Conservation (phyloP, 306 rosid genomes). For the Pterocarpus macrocarpus region DNA sequence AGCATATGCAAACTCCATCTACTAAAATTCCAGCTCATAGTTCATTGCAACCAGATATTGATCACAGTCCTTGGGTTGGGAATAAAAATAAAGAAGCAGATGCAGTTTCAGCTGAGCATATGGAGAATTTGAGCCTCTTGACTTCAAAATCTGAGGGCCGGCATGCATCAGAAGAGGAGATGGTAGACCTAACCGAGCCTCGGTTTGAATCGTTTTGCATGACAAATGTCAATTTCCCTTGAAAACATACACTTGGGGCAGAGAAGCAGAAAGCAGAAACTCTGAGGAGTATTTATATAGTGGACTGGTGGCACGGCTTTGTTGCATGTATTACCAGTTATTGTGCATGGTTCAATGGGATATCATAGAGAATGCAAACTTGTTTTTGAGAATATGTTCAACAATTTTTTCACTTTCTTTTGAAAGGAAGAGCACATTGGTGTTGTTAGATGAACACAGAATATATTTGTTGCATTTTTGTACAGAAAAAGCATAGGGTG, state of each 20-base stretch:
- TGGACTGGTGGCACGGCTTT: conserved; percentile 6
- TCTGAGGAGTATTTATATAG: not conserved
- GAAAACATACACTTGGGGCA: conserved; percentile 35
- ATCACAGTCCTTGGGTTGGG: conserved; percentile 44
- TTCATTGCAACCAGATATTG: conserved; percentile 56
- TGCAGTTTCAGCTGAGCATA: conserved; percentile 59
- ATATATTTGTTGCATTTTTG: conserved; percentile 52
- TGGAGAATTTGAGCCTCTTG: conserved; percentile 66
- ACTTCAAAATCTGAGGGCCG: conserved; percentile 60
- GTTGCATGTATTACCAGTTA: conserved; percentile 10
- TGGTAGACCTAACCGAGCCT: conserved; percentile 91
- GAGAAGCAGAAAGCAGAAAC: conserved; percentile 13
- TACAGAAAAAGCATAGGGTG: conserved; percentile 60
- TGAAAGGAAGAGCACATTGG: conserved; percentile 46
- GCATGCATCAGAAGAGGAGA: conserved; percentile 69
- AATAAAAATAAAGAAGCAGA: conserved; percentile 48
- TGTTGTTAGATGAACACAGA: conserved; percentile 47
- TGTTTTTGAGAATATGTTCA: conserved; percentile 36
- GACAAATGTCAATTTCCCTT: conserved; percentile 53
- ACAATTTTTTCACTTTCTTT: conserved; percentile 6
- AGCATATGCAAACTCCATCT: conserved; percentile 55
- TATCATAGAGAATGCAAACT: conserved; percentile 38
- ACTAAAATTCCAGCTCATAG: conserved; percentile 46
- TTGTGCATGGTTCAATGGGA: conserved; percentile 20
- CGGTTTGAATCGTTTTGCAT: conserved; percentile 82